Base-by-base conservation (phyloP, 2,329 filamentous ascomycete genomes). In the Neonectria sp. region DNA sequence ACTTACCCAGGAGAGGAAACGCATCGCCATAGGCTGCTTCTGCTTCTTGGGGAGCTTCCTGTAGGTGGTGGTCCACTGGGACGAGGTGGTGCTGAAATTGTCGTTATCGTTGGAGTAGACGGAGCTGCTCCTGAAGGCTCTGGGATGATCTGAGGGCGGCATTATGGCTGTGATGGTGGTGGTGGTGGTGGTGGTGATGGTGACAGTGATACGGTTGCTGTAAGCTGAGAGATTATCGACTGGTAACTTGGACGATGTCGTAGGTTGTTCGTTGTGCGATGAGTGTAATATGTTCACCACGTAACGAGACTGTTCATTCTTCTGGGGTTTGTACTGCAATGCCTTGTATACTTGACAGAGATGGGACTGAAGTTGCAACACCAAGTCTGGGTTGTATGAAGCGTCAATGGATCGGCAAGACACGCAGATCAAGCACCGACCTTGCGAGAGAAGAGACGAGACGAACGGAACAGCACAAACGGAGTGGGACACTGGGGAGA, bases 51-150 rank as follows among this genome's bases (percentile, higher is more conserved):
- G 75, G 8, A 78, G 65, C 43, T 56, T 72, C 40, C 58, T 63
- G 69, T 77, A 73, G 24, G 70, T 69, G 52, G 68, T 71, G 24
- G 72, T 73, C 74, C 75, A 77, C 31, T 69, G 55, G 29, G 75
- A 74, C 17, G 74, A 75, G 60, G 62, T 68, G 59, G 67, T 71
- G 62, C 70, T 72, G 62, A 70, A 56, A 37, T 35, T 45, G 62
- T 66, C 58, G 67, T n/a, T 48, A 45, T 75, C 67, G 65, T 73
- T 67, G 40, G 73, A 73, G 63, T 72, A 73, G 31, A 68, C 62
- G 59, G 74, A 76, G 45, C 63, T 24, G 52, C 58, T 56, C 35
- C 52, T 49, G 45, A 61, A 45, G 12, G 57, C 51, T 48, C 64
- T 60, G 48, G 71, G 68, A 35, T 57, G 55, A 46, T 61, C 58